Evolutionary conservation across 805 yeast species (phyloP), one percentile per base, ranked within the genome.

Genomic region (Sugiyamaella floridensis): DNA sequence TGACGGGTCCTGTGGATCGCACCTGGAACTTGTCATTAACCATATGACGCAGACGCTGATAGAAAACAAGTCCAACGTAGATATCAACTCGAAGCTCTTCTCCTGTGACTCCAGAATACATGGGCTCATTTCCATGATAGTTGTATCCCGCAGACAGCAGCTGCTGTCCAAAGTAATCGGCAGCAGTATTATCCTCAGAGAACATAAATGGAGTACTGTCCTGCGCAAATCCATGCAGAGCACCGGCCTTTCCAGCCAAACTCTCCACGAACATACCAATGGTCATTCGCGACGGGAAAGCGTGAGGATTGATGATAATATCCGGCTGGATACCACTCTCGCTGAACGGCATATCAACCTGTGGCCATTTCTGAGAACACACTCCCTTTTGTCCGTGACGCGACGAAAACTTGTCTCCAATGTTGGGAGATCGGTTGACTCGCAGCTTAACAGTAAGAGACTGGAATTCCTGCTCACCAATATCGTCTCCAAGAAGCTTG

Each of bases 251-350:
- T 66, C 99, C 99, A n/a, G 99, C 98, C 53, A 93, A 72, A 50
- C 95, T 86, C 72, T 93, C 99, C 47, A 93, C 97, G 72, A 93
- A 93, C 98, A 93, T 93, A 76, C 99, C 99, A 71, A 93, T 92
- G 11, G 99, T 93, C 99, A 93, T 93, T 77, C 99, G 93, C 47
- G 98, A 92, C 62, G 99, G 99, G 92, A 92, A 93, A 60, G 98
- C 99, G 70, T 92, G 99, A 2, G 99, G 99, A 69, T 93, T 93
- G 66, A 93, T 93, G 66, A 93, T 93, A 61, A 93, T 86, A 72
- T 93, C 99, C 1, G 99, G 99, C 69, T 87, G 96, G 56, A 93
- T 92, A 64, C 99, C 99, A 34, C 87, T 76, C 73, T 93, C 99
- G 59, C 89, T 80, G 75, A 93, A 93, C 51, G 99, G 99, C 96